Evolutionary conservation across 345 rosid genomes (phyloP).

Genomic region (Hevea brasiliensis): DNA sequence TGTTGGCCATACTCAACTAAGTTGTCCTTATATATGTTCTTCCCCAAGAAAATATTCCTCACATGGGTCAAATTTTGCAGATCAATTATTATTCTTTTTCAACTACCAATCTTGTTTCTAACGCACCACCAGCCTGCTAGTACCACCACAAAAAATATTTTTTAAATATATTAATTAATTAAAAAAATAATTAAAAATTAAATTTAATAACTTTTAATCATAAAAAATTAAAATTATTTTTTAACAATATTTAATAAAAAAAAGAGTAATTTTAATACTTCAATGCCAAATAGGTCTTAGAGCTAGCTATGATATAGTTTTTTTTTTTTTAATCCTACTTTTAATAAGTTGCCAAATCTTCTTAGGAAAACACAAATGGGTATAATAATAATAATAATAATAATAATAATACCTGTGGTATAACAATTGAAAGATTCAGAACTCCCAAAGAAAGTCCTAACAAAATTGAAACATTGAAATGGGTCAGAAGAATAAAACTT

Average conservation of each 20-base stretch:
- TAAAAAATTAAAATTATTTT: too few relatives aligned
- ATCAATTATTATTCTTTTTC: background rate
- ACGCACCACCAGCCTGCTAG: background rate
- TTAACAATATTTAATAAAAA: too few relatives aligned
- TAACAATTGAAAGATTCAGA: conserved; percentile 69
- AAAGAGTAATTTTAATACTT: too few relatives aligned
- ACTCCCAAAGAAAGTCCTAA: conserved; percentile 85
- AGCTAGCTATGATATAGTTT: background rate
- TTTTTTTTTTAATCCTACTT: background rate
- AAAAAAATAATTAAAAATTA: too few relatives aligned
- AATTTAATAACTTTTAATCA: too few relatives aligned
- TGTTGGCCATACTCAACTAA: conserved; percentile 1
- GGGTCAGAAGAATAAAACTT: background rate
- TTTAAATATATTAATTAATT: too few relatives aligned
- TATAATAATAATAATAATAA: too few relatives aligned
- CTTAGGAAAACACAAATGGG: too few relatives aligned
- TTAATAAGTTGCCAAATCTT: too few relatives aligned
- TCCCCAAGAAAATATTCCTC: background rate
- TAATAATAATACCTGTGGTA: conserved; percentile 63
- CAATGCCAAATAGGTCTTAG: too few relatives aligned
- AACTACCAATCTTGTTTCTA: background rate
- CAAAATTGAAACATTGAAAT: background rate
- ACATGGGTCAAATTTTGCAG: background rate
- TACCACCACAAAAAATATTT: too few relatives aligned
- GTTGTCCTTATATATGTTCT: background rate